These are phyloP conservation scores for Candida taoyuanica DNA, from an alignment of 805 yeast genomes.

Conservation along the genomic window DNA sequence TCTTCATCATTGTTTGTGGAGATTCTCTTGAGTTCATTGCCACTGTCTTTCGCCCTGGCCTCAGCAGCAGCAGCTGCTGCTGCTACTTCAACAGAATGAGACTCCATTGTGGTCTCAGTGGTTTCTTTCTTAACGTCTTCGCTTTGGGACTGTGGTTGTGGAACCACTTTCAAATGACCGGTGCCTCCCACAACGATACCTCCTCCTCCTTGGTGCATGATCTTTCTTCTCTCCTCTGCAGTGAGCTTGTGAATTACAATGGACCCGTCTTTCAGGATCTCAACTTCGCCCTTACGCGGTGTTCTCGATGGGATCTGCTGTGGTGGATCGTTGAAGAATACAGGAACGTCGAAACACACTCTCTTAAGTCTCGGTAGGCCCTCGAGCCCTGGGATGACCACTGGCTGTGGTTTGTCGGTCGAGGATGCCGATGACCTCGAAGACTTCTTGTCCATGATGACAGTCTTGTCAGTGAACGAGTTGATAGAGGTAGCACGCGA, in stretches of 20 bases:
- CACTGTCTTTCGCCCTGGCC: slow-evolving; percentile 32
- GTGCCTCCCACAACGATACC: slow-evolving; percentile 80
- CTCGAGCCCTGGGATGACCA: slow-evolving; percentile 37
- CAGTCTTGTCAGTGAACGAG: slow-evolving; percentile 1
- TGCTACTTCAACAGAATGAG: slow-evolving; percentile 12
- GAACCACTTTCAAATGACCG: slow-evolving; percentile 51
- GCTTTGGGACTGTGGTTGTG: slow-evolving; percentile 9
- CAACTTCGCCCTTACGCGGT: slow-evolving; percentile 83
- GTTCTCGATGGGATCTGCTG: slow-evolving; percentile 88
- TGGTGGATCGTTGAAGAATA: slow-evolving; percentile 81
- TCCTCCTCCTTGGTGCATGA: slow-evolving; percentile 43
- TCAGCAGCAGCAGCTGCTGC: slow-evolving; percentile 36
- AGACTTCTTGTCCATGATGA: neutral
- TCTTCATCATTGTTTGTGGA: slow-evolving; percentile 35
- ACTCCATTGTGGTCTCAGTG: neutral
- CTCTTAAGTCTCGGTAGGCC: slow-evolving; percentile 44
- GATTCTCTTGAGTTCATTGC: slow-evolving; percentile 28
- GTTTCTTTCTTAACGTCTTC: slow-evolving; percentile 18
- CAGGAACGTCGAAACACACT: slow-evolving; percentile 74
- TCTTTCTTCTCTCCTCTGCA: slow-evolving; percentile 47
- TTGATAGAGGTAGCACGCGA: slow-evolving; percentile 5
- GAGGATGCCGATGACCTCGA: neutral
- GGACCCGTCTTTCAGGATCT: slow-evolving; percentile 48
- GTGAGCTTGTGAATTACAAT: slow-evolving; percentile 50
- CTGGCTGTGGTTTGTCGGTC: slow-evolving; percentile 14